Evolutionary conservation across 352 stramenopile species (phyloP), one percentile per base, ranked within the genome.

Genomic region (Globisporangium apiculatum): DNA sequence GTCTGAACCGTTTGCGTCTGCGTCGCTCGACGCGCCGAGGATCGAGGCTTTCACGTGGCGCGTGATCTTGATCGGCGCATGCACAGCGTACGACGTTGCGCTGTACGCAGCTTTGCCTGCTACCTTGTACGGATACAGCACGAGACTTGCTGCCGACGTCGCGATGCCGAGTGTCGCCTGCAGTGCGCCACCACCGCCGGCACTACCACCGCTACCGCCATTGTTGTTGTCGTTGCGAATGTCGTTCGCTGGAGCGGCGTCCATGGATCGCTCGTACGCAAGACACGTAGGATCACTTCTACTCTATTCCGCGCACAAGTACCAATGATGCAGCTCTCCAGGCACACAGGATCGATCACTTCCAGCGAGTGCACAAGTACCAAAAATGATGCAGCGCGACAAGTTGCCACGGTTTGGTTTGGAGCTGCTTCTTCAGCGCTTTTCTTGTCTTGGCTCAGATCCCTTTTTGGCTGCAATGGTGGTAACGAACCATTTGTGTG

Each of bases 81-180:
- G 61, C 6, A 87, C 75, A 0, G 73, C 81, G 54, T 74, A 76
- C 10, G 75, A 77, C 61, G 78, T 87, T 10, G 73, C 81, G 12
- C 81, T 65, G 37, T 80, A 76, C 45, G 72, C 79, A 12, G 57
- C 79, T 64, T 77, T 83, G 37, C 79, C 76, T 1, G 79, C 80
- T 12, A 73, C 64, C 7, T 87, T 66, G 65, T 86, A 89, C 50
- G 80, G 81, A 24, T 72, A 72, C 5, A 90, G 62, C 68, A 87
- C 70, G 17, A 88, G 60, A 54, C 60, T 85, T n/a, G 79, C 79
- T 6, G 79, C 76, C 3, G 65, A 73, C 1, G 73, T 81, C 54
- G 79, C 79, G 17, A 87, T 65, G 36, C 66, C 69, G 5, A 90
- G 66, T 53, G 77, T 87, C 49, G 73, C 64, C 52, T 83, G 72